Conservation (phyloP, 352 stramenopile genomes). For the Pythium myriotylum region DNA sequence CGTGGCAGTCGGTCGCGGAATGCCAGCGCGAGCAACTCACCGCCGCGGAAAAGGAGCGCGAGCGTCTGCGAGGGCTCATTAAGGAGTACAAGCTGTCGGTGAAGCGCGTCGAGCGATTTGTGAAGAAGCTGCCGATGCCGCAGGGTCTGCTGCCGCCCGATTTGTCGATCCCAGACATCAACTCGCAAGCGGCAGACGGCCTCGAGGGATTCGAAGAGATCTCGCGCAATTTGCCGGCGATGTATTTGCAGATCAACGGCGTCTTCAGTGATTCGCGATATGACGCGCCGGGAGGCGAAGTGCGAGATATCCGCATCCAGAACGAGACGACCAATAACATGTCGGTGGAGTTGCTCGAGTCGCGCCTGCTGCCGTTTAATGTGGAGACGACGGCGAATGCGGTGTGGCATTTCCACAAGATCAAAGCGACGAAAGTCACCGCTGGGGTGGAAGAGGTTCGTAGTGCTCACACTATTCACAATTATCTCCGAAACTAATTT, state of each 20-base stretch:
- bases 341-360: conserved; percentile 16
- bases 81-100: conserved; percentile 17
- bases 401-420: conserved; percentile 13
- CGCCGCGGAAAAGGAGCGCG: conserved; percentile 10
- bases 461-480: neutral
- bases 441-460: neutral
- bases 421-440: conserved; percentile 1
- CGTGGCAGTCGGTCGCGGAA: conserved; percentile 10
- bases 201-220: conserved; percentile 9
- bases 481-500: too few species aligned
- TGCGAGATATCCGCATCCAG: conserved; percentile 7
- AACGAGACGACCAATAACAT: conserved; percentile 7
- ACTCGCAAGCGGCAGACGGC: neutral
- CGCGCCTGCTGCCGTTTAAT: conserved; percentile 12
- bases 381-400: conserved; percentile 7
- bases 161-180: neutral
- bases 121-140: conserved; percentile 7
- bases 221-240: conserved; percentile 13
- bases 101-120: conserved; percentile 10
- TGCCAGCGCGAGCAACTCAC: conserved; percentile 10
- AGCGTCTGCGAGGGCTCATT: conserved; percentile 3
- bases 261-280: conserved; percentile 8
- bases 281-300: neutral
- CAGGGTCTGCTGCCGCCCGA: neutral
- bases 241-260: conserved; percentile 20